A percentile compares a stretch with the other conserved stretches of the same genome.
These are phyloP conservation scores for Phytophthora cryptogea DNA, from an alignment of 352 stramenopile species.

Conservation along the genomic window DNA sequence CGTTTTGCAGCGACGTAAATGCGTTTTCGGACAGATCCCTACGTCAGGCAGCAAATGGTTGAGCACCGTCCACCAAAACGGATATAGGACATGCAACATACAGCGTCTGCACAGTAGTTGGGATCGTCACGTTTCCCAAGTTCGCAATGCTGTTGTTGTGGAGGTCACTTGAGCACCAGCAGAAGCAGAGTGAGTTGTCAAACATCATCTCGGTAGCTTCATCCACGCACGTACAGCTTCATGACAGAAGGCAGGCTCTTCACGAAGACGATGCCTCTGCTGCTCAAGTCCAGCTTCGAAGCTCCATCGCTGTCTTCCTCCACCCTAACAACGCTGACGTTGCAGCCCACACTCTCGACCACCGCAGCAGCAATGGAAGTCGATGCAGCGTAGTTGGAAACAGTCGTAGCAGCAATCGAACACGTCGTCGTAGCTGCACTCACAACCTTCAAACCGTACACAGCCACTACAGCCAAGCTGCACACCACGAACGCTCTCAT, in stretches of 20 bases:
- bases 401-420: slow-evolving; percentile 9
- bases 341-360: slow-evolving; percentile 32
- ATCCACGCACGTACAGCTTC: slow-evolving; percentile 26
- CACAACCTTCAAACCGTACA: neutral
- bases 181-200: slow-evolving; percentile 2
- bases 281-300: slow-evolving; percentile 31
- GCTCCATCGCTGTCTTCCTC: slow-evolving; percentile 6
- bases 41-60: neutral
- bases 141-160: slow-evolving; percentile 38
- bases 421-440: slow-evolving; percentile 7
- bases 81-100: slow-evolving; percentile 13
- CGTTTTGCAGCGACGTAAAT: slow-evolving; percentile 34
- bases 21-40: slow-evolving; percentile 47
- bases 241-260: slow-evolving; percentile 37
- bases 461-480: neutral
- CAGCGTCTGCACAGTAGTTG: slow-evolving; percentile 32
- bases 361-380: slow-evolving; percentile 16
- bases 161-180: slow-evolving; percentile 27
- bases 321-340: slow-evolving; percentile 27
- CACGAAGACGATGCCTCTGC: slow-evolving; percentile 32
- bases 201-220: neutral
- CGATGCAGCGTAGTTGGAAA: slow-evolving; percentile 14
- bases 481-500: neutral
- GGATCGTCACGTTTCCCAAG: slow-evolving; percentile 32
- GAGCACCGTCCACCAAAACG: neutral